phyloP scores from a whole-genome alignment of 2,329 filamentous ascomycete genomes.

The Septoria petroselini region DNA sequence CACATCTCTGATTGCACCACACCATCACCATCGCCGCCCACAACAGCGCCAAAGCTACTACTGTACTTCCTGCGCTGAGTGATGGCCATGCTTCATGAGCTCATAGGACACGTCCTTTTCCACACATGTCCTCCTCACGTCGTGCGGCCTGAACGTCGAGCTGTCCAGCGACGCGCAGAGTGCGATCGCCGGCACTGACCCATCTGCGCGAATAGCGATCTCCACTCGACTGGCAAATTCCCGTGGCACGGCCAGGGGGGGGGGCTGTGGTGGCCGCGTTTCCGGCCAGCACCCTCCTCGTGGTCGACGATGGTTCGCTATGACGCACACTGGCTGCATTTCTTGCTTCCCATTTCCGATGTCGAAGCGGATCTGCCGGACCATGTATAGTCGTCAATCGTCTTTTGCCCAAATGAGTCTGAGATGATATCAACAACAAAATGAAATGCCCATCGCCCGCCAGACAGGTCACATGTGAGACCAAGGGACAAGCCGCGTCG shows the following conservation, averaged over 20 bases:
- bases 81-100: background rate
- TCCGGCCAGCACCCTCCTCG: slow-evolving; percentile 6
- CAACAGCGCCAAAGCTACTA: slow-evolving; percentile 1
- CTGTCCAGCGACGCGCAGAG: background rate
- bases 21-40: background rate
- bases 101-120: background rate
- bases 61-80: background rate
- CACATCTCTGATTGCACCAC: slow-evolving; percentile 11
- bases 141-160: no score
- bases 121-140: no score
- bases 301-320: slow-evolving; percentile 5
- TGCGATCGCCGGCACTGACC: background rate
- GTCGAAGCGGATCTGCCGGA: slow-evolving; percentile 2
- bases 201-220: slow-evolving; percentile 9
- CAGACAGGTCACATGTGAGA: no score
- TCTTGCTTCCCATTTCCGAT: slow-evolving; percentile 5
- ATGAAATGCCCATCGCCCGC: no score
- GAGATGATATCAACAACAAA: no score
- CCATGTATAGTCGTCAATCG: background rate
- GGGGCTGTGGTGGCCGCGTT: slow-evolving; percentile 8
- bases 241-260: slow-evolving; percentile 6
- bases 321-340: background rate
- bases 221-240: slow-evolving; percentile 2
- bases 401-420: background rate
- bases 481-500: no score